Conservation (phyloP, 495 filamentous ascomycete genomes). For the Aspergillus indologenus region DNA sequence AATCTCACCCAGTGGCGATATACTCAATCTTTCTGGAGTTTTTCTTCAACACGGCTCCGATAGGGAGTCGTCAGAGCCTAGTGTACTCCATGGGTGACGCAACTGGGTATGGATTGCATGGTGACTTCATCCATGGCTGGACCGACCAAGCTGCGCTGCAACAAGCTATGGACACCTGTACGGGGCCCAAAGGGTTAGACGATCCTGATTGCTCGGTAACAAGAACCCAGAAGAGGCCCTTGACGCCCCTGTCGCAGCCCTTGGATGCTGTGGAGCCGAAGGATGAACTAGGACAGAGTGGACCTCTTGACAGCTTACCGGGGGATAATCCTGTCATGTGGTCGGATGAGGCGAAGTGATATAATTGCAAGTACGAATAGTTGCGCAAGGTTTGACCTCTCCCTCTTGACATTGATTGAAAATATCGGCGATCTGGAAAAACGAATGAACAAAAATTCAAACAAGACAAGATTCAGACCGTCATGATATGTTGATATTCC, state of each 20-base stretch:
- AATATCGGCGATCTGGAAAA: neutral
- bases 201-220: conserved; percentile 21
- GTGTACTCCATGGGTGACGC: conserved; percentile 27
- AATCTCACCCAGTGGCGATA: conserved; percentile 55
- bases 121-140: conserved; percentile 28
- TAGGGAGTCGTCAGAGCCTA: conserved; percentile 35
- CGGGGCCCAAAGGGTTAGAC: conserved; percentile 10
- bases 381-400: no score
- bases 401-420: neutral
- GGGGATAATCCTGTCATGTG: conserved; percentile 16
- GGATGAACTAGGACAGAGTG: conserved; percentile 22
- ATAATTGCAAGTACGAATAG: neutral
- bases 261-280: conserved; percentile 12
- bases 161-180: conserved; percentile 19
- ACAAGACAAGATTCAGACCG: no score
- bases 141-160: conserved; percentile 19
- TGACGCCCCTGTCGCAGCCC: conserved; percentile 6
- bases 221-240: conserved; percentile 8
- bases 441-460: no score
- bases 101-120: conserved; percentile 30
- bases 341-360: neutral
- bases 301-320: conserved; percentile 15
- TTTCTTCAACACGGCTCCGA: conserved; percentile 58
- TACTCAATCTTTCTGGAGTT: conserved; percentile 69
- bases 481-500: no score